Percentiles rank a stretch among this genome's conserved stretches.
phyloP scores from a whole-genome alignment of 352 stramenopile genomes.

The Phytophthora melonis region DNA sequence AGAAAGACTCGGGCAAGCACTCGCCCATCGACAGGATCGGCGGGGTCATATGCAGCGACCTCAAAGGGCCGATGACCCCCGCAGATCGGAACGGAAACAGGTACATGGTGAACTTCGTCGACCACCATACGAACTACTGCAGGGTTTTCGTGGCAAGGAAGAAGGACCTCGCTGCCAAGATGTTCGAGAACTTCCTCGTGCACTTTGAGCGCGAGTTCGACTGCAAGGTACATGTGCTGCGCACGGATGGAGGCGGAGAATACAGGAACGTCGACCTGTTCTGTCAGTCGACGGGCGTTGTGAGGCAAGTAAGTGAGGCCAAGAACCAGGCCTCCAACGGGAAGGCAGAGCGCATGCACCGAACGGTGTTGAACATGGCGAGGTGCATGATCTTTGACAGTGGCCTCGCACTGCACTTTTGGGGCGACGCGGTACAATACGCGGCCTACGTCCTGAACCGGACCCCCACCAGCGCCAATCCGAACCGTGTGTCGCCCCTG shows the following conservation, averaged over 20 bases:
- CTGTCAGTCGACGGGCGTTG: not conserved
- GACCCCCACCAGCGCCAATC: not conserved
- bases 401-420: not conserved
- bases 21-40: slow-evolving; percentile 4
- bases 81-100: not conserved
- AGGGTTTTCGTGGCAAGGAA: not conserved
- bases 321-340: not conserved
- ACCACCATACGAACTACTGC: not conserved
- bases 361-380: not conserved
- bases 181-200: not conserved
- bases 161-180: not conserved
- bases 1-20: not conserved
- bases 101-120: slow-evolving; percentile 3
- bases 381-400: not conserved
- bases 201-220: not conserved
- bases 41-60: not conserved
- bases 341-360: not conserved
- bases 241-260: not conserved
- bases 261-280: not conserved
- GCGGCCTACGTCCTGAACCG: not conserved
- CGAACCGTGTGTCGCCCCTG: not conserved
- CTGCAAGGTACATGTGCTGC: not conserved
- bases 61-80: slow-evolving; percentile 3
- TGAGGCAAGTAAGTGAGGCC: not conserved
- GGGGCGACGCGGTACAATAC: not conserved